Percentiles rank a stretch among this genome's conserved stretches.
Evolutionary conservation across 2,329 filamentous ascomycete genomes (phyloP).

Genomic region (Aspergillus sergii): DNA sequence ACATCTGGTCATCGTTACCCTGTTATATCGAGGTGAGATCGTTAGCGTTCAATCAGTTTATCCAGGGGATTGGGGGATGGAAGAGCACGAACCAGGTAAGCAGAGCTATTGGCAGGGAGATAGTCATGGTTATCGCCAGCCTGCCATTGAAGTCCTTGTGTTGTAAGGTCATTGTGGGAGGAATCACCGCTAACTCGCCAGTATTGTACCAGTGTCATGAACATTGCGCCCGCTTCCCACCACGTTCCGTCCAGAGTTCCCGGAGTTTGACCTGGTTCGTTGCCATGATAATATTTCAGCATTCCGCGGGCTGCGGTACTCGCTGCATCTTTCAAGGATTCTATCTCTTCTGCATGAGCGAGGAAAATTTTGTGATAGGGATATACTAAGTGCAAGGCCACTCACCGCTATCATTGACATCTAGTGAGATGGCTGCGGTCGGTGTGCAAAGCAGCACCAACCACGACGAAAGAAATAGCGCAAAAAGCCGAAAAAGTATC

Average conservation of each 20-base stretch:
- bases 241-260: constrained; percentile 52
- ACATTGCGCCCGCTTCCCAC: constrained; percentile 73
- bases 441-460: neutral
- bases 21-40: neutral
- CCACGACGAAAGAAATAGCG: neutral
- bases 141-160: constrained; percentile 70
- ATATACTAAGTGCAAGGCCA: neutral
- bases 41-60: neutral
- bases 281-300: constrained; percentile 53
- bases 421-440: neutral
- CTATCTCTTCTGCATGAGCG: constrained; percentile 4
- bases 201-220: constrained; percentile 70
- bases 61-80: neutral
- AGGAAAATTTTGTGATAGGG: neutral
- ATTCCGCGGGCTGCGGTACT: constrained; percentile 44
- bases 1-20: constrained; percentile 62
- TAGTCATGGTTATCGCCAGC: constrained; percentile 71
- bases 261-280: constrained; percentile 47
- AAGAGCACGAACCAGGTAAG: constrained; percentile 22
- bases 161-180: constrained; percentile 69
- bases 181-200: constrained; percentile 77
- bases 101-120: constrained; percentile 62
- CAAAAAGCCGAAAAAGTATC: neutral
- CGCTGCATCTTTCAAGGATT: constrained; percentile 47
- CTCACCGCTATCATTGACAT: neutral